Percentiles rank a stretch among this genome's conserved stretches.
Evolutionary conservation across 768 basidiomycete genomes (phyloP).

Genomic region (Lyophyllum decastes): DNA sequence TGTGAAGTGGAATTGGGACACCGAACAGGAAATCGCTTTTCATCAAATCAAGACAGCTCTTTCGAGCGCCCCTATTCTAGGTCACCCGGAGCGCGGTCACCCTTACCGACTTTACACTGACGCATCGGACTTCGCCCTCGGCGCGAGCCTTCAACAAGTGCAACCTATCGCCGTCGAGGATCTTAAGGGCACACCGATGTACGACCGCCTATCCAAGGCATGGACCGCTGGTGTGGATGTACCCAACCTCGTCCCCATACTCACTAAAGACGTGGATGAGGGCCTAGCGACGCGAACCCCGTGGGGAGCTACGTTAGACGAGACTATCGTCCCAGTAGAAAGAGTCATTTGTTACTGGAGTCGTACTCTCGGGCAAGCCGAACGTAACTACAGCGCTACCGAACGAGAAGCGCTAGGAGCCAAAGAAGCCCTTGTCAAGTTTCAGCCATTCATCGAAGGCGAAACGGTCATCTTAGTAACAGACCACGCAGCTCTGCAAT

Average conservation of each 20-base stretch:
- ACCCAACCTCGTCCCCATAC: neutral
- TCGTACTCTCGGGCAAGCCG: conserved; percentile 23
- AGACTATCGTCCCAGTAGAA: conserved; percentile 28
- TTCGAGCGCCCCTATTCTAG: conserved; percentile 30
- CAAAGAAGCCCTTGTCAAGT: conserved; percentile 31
- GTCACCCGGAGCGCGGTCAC: conserved; percentile 25
- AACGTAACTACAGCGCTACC: conserved; percentile 30
- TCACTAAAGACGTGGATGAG: neutral
- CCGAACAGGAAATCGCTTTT: conserved; percentile 23
- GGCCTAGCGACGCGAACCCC: neutral
- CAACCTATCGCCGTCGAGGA: conserved; percentile 28
- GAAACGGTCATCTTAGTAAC: conserved; percentile 25
- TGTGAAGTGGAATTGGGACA: conserved; percentile 21
- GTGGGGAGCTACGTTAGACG: conserved; percentile 17
- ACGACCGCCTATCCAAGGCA: conserved; percentile 13
- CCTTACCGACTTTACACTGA: conserved; percentile 39
- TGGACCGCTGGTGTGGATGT: neutral
- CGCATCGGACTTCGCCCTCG: conserved; percentile 30
- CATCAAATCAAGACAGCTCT: conserved; percentile 28
- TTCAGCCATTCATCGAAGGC: conserved; percentile 37
- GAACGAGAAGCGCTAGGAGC: conserved; percentile 17
- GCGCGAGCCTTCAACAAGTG: conserved; percentile 31
- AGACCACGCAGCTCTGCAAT: conserved; percentile 26
- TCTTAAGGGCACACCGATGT: conserved; percentile 26
- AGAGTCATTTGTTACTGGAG: conserved; percentile 32